Base-by-base conservation (phyloP, 148 eudicot genomes). In the Nyssa sinensis region DNA sequence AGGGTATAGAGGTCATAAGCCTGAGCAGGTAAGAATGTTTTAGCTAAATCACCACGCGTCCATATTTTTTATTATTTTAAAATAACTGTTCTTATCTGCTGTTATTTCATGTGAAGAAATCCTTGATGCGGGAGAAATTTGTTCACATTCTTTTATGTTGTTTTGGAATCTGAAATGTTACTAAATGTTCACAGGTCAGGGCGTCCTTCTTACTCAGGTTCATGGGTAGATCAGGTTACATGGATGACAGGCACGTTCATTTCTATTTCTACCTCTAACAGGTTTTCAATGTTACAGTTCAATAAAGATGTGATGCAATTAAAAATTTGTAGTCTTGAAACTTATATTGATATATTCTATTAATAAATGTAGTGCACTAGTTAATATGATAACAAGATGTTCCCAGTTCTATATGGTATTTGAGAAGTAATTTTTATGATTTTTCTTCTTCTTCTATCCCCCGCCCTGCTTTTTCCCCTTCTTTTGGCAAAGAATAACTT, bases 141-240 rank as follows among this genome's bases (percentile, higher is more conserved):
- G 35, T 25, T 5, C 33, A 32, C 65, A 34, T 71, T 55, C 25
- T n/a, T 30, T 64, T 74, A 12, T 30, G 24, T 37, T 33, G 39
- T 12, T 51, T 72, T 29, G 14, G 23, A 35, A 33, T 67, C 34
- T 81, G 17, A 67, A n/a, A n/a, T 47, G 44, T 66, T 30, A 32
- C 44, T 23, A 2, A 64, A 58, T 69, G 60, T 77, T 72, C 77
- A 78, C 90, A 95, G 98, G 85, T 87, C 97, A 63, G 98, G 98
- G 34, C 90, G 98, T 66, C 98, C 98, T 34, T 87, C 91, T 67
- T 80, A 79, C 81, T 75, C 93, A 62, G 86, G 81, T 59, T 60
- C 97, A 81, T 95, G 98, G 98, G 87, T 81, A 74, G 97, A 95
- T 83, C 97, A 92, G 69, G 97, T 95, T 76, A 89, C 89, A 53